These are phyloP conservation scores for Rhynchosporium graminicola DNA, from an alignment of 2,329 filamentous ascomycete species.

Conservation along the genomic window DNA sequence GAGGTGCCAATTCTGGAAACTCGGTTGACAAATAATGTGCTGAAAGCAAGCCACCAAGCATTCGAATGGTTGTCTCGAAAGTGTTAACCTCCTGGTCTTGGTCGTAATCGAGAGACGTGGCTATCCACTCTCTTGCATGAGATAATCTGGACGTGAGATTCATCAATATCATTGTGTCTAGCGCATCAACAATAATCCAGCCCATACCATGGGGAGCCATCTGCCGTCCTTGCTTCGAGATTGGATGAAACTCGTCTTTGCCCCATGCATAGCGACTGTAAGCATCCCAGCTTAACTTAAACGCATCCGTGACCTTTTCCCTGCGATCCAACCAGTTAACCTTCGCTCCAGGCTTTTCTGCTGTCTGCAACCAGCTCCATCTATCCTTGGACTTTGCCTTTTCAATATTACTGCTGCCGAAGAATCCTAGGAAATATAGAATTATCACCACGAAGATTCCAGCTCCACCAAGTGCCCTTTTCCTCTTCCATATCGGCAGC, in stretches of 20 bases:
- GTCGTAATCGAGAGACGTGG: slow-evolving; percentile 77
- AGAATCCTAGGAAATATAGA: slow-evolving; percentile 71
- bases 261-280: slow-evolving; percentile 96
- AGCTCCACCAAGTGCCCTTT: slow-evolving; percentile 56
- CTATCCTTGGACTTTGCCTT: slow-evolving; percentile 44
- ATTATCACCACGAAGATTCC: slow-evolving; percentile 56
- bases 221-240: slow-evolving; percentile 74
- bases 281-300: slow-evolving; percentile 87
- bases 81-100: slow-evolving; percentile 96
- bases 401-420: slow-evolving; percentile 43
- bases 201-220: slow-evolving; percentile 90
- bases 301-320: slow-evolving; percentile 83
- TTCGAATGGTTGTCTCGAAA: slow-evolving; percentile 96
- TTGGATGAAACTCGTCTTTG: slow-evolving; percentile 83
- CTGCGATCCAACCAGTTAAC: slow-evolving; percentile 77
- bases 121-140: slow-evolving; percentile 87
- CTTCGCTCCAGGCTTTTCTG: slow-evolving; percentile 47
- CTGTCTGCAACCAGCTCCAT: slow-evolving; percentile 59
- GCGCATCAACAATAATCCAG: slow-evolving; percentile 96
- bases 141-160: slow-evolving; percentile 85
- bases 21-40: slow-evolving; percentile 91
- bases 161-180: slow-evolving; percentile 98
- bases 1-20: slow-evolving; percentile 76
- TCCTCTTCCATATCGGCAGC: slow-evolving; percentile 62
- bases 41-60: slow-evolving; percentile 89